These are phyloP conservation scores for Pouteria glomerata DNA, from an alignment of 148 eudicot species.

Conservation along the genomic window DNA sequence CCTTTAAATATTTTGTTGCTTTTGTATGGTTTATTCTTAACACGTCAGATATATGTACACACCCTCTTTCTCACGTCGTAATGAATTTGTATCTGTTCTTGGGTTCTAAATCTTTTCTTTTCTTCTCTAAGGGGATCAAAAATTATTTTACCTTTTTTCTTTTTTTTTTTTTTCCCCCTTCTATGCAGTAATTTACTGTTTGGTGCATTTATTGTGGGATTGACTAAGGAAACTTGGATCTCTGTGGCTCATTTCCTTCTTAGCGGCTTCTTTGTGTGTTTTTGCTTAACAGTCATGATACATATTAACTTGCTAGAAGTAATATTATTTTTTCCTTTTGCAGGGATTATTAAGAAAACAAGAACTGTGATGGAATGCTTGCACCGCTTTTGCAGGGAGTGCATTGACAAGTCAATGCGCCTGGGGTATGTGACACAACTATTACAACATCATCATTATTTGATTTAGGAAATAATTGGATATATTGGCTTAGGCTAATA, in stretches of 20 bases:
- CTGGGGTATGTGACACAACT: conserved; percentile 55
- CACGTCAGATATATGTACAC: no score
- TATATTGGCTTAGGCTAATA: background rate
- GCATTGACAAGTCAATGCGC: conserved; percentile 99
- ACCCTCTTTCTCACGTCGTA: background rate
- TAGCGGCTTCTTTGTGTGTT: background rate
- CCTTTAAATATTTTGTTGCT: background rate
- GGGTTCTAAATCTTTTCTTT: background rate
- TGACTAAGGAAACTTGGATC: background rate
- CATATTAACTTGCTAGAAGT: background rate
- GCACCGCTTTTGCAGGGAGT: conserved; percentile 98
- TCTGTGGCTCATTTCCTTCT: background rate
- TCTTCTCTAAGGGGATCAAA: background rate
- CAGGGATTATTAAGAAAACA: conserved; percentile 94
- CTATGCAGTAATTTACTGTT: background rate
- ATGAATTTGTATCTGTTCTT: background rate
- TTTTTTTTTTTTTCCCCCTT: background rate
- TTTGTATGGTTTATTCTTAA: background rate
- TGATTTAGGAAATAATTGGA: conserved; percentile 1
- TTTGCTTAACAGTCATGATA: background rate
- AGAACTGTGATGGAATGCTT: conserved; percentile 98
- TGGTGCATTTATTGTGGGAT: background rate
- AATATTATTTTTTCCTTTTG: conserved; percentile 11
- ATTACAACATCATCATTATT: conserved; percentile 4
- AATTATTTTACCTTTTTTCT: background rate